Conservation (phyloP, 1,139 yeast species). For the Pichia sp. region DNA sequence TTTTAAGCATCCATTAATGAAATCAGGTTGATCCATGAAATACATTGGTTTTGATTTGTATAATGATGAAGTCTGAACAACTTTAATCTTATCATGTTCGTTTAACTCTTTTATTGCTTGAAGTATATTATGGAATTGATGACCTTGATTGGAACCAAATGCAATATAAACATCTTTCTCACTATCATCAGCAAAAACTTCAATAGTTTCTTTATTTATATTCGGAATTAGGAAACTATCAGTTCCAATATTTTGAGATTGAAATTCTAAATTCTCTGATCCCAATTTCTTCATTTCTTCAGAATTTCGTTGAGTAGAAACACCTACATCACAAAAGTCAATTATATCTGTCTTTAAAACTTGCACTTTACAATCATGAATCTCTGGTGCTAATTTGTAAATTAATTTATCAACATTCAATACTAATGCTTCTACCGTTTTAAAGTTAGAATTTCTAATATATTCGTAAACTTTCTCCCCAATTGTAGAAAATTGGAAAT, state of each 20-base stretch:
- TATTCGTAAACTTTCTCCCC: constrained; percentile 29
- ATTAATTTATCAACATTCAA: constrained; percentile 62
- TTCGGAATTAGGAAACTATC: constrained; percentile 29
- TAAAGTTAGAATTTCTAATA: constrained; percentile 70
- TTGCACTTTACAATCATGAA: constrained; percentile 41
- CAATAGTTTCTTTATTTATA: constrained; percentile 28
- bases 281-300: constrained; percentile 31
- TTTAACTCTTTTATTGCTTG: constrained; percentile 49
- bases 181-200: constrained; percentile 13
- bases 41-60: constrained; percentile 94
- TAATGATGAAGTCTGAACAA: constrained; percentile 63
- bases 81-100: constrained; percentile 30
- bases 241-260: constrained; percentile 12
- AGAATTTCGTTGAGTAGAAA: constrained; percentile 49
- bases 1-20: constrained; percentile 75
- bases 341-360: constrained; percentile 88
- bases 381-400: constrained; percentile 19
- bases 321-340: constrained; percentile 84
- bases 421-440: constrained; percentile 90
- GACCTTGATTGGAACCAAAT: constrained; percentile 83
- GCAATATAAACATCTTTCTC: constrained; percentile 65
- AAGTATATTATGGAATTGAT: constrained; percentile 54
- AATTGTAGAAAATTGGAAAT: not conserved
- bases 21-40: constrained; percentile 68
- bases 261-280: constrained; percentile 21